Percentiles rank a stretch among this genome's conserved stretches.
These are phyloP conservation scores for Botrytis fabae DNA, from an alignment of 2,329 filamentous ascomycete species.

Conservation along the genomic window DNA sequence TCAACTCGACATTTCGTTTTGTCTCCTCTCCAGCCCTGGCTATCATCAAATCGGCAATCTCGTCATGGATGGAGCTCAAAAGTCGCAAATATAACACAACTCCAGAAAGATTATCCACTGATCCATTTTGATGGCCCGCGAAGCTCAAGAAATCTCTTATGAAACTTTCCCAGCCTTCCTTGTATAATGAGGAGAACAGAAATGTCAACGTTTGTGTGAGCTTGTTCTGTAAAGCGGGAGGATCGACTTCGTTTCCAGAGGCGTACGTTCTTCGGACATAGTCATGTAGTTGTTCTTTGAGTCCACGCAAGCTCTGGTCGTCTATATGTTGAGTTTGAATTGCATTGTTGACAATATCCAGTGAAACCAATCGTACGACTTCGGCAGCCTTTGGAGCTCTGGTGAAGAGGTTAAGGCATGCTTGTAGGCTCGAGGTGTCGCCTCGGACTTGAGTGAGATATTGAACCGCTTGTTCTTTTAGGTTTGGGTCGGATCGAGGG, in stretches of 20 bases:
- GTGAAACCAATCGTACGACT: conserved; percentile 81
- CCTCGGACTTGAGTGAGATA: conserved; percentile 76
- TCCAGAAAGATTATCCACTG: conserved; percentile 68
- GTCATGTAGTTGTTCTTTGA: conserved; percentile 78
- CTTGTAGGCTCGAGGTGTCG: conserved; percentile 86
- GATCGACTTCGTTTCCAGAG: conserved; percentile 60
- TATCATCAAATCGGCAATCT: conserved; percentile 91
- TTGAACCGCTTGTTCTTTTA: conserved; percentile 81
- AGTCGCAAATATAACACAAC: conserved; percentile 87
- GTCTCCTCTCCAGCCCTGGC: conserved; percentile 75
- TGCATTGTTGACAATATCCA: conserved; percentile 92
- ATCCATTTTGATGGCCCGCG: conserved; percentile 62
- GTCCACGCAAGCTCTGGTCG: conserved; percentile 66
- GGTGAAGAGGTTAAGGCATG: conserved; percentile 83
- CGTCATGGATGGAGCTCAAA: conserved; percentile 87
- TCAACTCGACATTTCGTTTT: conserved; percentile 84
- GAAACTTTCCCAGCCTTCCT: conserved; percentile 82
- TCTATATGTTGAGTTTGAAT: conserved; percentile 80
- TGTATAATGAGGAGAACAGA: conserved; percentile 86
- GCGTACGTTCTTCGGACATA: conserved; percentile 80
- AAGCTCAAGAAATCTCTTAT: conserved; percentile 85
- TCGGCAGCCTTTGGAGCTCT: conserved; percentile 74
- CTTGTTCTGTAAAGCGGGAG: conserved; percentile 86
- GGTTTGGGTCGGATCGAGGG: conserved; percentile 69
- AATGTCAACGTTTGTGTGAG: conserved; percentile 94